Evolutionary conservation across 2,329 filamentous ascomycete species (phyloP).

Genomic region (Domatiomyces catenatus): DNA sequence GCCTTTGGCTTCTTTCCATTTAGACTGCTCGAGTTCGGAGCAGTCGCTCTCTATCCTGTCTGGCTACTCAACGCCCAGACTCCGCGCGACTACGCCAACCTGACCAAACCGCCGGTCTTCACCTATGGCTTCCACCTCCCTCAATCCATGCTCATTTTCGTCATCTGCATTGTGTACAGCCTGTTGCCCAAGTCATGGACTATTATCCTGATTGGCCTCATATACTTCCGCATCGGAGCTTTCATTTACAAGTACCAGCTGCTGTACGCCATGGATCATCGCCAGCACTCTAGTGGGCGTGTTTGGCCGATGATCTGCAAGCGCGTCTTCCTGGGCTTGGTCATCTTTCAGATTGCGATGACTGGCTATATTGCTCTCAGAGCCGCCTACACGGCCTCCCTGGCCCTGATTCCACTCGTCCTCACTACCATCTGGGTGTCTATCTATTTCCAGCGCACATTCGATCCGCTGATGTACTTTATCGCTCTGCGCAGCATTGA

Average conservation of each 20-base stretch:
- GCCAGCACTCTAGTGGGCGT: slow-evolving; percentile 79
- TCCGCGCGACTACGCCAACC: slow-evolving; percentile 71
- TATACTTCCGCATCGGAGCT: slow-evolving; percentile 68
- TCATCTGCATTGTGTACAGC: slow-evolving; percentile 90
- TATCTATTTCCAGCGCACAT: slow-evolving; percentile 64
- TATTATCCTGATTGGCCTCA: slow-evolving; percentile 60
- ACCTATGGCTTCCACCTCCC: slow-evolving; percentile 94
- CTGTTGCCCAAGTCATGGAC: slow-evolving; percentile 65
- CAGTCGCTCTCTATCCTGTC: slow-evolving; percentile 69
- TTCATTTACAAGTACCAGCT: slow-evolving; percentile 96
- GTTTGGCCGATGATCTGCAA: slow-evolving; percentile 97
- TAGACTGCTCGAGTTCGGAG: slow-evolving; percentile 76
- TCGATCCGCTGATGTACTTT: slow-evolving; percentile 77
- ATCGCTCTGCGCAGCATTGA: slow-evolving; percentile 81
- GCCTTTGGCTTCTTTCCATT: slow-evolving; percentile 88
- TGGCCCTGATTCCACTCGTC: slow-evolving; percentile 61
- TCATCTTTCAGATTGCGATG: slow-evolving; percentile 85
- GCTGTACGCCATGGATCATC: slow-evolving; percentile 95
- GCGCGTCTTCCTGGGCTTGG: slow-evolving; percentile 67
- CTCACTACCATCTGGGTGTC: slow-evolving; percentile 76
- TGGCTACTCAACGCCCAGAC: slow-evolving; percentile 65
- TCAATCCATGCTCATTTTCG: slow-evolving; percentile 80
- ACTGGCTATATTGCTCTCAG: slow-evolving; percentile 68
- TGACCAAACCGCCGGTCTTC: slow-evolving; percentile 70
- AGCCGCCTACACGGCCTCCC: slow-evolving; percentile 55